phyloP scores from a whole-genome alignment of 441 rosid genomes.

The Metrosideros polymorpha region DNA sequence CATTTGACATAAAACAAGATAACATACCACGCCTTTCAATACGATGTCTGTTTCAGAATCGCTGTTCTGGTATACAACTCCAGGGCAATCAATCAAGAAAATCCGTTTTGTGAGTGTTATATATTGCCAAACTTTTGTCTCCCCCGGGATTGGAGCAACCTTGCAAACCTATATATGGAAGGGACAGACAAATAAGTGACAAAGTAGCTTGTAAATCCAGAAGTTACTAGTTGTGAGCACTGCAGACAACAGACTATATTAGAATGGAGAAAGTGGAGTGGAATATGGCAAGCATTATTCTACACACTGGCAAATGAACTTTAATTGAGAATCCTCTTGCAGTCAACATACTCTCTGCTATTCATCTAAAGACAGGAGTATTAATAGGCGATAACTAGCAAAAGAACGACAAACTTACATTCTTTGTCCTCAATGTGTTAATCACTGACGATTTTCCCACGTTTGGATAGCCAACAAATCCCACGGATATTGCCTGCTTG shows the following conservation, averaged over 20 bases:
- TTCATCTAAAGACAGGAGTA: not conserved
- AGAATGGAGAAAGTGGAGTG: not conserved
- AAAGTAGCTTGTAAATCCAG: not conserved
- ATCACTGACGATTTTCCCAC: constrained; percentile 97
- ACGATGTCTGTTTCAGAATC: constrained; percentile 90
- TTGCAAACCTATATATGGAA: constrained; percentile 61
- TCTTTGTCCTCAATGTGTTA: constrained; percentile 88
- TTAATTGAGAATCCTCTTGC: not conserved
- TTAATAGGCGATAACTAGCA: not conserved
- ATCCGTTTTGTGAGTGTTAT: constrained; percentile 86
- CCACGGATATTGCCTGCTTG: constrained; percentile 95
- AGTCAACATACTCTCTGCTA: not conserved
- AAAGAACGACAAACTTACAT: constrained; percentile 23
- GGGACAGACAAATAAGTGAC: not conserved
- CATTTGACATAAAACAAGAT: not conserved
- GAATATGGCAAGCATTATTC: not conserved
- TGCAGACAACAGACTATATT: not conserved
- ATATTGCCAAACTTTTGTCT: constrained; percentile 97
- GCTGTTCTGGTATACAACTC: constrained; percentile 85
- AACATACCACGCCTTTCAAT: constrained; percentile 88
- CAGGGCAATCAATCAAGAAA: constrained; percentile 92
- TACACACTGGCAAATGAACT: not conserved
- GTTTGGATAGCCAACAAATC: constrained; percentile 94
- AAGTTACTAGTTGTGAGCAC: not conserved
- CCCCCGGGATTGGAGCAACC: constrained; percentile 97